Conservation (phyloP, 345 rosid species). For the Gossypium raimondii region DNA sequence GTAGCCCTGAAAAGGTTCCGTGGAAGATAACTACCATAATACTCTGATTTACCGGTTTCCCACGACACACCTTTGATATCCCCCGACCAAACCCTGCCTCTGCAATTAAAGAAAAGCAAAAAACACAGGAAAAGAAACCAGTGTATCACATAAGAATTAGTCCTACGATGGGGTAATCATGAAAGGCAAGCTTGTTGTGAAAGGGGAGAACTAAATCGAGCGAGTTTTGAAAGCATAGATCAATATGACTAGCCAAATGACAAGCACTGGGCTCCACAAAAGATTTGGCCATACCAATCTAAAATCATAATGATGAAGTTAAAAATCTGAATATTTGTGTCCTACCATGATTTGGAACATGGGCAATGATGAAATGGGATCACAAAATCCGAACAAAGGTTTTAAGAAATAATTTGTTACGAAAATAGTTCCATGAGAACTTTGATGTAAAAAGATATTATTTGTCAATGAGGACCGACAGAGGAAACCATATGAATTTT, state of each 20-base stretch:
- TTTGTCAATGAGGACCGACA: neutral
- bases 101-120: conserved; percentile 23
- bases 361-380: neutral
- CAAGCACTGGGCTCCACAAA: conserved; percentile 9
- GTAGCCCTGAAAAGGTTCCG: conserved; percentile 41
- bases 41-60: conserved; percentile 48
- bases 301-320: neutral
- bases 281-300: neutral
- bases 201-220: conserved; percentile 5
- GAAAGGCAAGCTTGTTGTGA: neutral
- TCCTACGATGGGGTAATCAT: neutral
- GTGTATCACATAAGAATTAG: neutral
- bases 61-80: conserved; percentile 34
- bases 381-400: neutral
- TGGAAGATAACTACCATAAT: conserved; percentile 40
- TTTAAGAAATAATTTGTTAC: neutral
- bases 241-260: conserved; percentile 8
- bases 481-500: neutral
- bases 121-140: neutral
- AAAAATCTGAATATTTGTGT: neutral
- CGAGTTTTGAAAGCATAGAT: conserved; percentile 5
- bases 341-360: neutral
- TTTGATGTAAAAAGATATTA: conserved; percentile 5
- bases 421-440: neutral
- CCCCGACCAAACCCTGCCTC: conserved; percentile 35